Percentiles rank a stretch among this genome's conserved stretches.
These are phyloP conservation scores for Passiflora organensis DNA, from an alignment of 345 rosid species.

Conservation along the genomic window DNA sequence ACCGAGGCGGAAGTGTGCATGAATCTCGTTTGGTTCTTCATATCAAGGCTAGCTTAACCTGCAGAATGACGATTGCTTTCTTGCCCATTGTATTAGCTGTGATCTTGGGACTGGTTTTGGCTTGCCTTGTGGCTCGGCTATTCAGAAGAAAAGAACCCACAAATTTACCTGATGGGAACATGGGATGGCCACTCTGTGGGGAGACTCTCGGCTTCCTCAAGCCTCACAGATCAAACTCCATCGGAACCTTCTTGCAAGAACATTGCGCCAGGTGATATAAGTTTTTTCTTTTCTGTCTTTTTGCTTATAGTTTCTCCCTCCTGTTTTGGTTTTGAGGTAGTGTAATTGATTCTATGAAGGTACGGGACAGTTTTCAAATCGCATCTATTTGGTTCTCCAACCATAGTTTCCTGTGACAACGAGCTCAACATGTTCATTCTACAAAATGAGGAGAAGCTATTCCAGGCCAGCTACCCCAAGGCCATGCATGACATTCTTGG, in stretches of 20 bases:
- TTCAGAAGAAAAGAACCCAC: neutral
- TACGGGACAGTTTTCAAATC: slow-evolving; percentile 79
- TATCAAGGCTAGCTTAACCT: neutral
- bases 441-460: slow-evolving; percentile 72
- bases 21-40: neutral
- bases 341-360: slow-evolving; percentile 20
- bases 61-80: slow-evolving; percentile 10
- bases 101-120: slow-evolving; percentile 21
- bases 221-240: slow-evolving; percentile 69
- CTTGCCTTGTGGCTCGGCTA: slow-evolving; percentile 8
- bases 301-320: neutral
- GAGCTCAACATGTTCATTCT: slow-evolving; percentile 77
- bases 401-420: slow-evolving; percentile 75
- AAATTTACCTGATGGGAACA: slow-evolving; percentile 49
- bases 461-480: slow-evolving; percentile 63
- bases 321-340: neutral
- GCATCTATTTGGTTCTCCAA: slow-evolving; percentile 69
- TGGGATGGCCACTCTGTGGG: slow-evolving; percentile 81
- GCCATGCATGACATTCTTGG: slow-evolving; percentile 79
- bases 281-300: neutral
- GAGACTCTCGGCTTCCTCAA: slow-evolving; percentile 68
- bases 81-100: slow-evolving; percentile 7
- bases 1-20: too few relatives aligned
- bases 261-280: slow-evolving; percentile 49
- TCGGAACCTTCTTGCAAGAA: slow-evolving; percentile 58